These are phyloP conservation scores for Hibiscus mutabilis DNA, from an alignment of 345 rosid genomes.

Conservation along the genomic window DNA sequence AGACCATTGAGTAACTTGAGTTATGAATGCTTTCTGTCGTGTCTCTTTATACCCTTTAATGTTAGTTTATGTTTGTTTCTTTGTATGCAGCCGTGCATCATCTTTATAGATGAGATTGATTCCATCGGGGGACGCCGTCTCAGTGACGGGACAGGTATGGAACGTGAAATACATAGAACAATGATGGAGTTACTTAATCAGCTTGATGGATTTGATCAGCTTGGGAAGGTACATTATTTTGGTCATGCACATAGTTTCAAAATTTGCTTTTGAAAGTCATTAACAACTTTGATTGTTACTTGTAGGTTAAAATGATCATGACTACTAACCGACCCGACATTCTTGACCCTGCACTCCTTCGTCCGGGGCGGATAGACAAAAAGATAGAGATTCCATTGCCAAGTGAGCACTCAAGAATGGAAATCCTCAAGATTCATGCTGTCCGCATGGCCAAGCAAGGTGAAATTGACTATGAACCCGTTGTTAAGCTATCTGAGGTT, in stretches of 20 bases:
- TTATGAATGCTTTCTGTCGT: too few species aligned
- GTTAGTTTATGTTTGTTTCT: too few species aligned
- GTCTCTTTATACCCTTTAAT: too few species aligned
- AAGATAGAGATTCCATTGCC: slow-evolving; percentile 95
- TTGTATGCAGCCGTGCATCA: slow-evolving; percentile 65
- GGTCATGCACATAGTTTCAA: neutral
- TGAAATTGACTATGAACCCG: slow-evolving; percentile 90
- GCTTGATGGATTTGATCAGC: slow-evolving; percentile 95
- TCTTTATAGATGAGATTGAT: slow-evolving; percentile 82
- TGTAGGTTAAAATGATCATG: slow-evolving; percentile 95
- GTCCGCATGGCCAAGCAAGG: slow-evolving; percentile 93
- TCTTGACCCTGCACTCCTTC: slow-evolving; percentile 68
- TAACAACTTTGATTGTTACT: neutral
- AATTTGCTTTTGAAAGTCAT: neutral
- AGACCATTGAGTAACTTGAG: too few species aligned
- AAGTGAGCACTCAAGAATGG: slow-evolving; percentile 91
- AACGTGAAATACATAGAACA: slow-evolving; percentile 96
- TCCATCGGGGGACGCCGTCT: slow-evolving; percentile 47
- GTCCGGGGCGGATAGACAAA: slow-evolving; percentile 85
- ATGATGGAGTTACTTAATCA: slow-evolving; percentile 46
- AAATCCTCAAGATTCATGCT: slow-evolving; percentile 91
- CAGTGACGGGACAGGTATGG: slow-evolving; percentile 95
- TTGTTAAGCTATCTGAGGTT: slow-evolving; percentile 93
- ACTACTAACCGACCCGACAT: slow-evolving; percentile 91
- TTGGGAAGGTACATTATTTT: slow-evolving; percentile 62